Conservation (phyloP, 257 asterid species). For the Osmanthus fragrans region DNA sequence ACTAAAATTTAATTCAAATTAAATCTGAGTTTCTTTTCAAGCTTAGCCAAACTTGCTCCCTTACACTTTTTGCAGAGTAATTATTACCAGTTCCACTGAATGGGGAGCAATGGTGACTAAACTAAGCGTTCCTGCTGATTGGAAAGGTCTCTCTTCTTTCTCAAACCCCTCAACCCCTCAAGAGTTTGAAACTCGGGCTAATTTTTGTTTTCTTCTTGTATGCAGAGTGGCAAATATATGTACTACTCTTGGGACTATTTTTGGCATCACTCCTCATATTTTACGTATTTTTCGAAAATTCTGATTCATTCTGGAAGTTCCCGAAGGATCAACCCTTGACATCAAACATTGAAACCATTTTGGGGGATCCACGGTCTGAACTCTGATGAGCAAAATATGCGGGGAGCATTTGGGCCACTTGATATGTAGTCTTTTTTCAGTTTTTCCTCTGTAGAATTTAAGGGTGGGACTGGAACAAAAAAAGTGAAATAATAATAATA, state of each 20-base stretch:
- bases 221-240: conserved; percentile 96
- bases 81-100: conserved; percentile 72
- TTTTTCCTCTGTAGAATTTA: not conserved
- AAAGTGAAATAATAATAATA: not conserved
- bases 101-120: conserved; percentile 90
- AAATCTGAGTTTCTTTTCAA: not conserved
- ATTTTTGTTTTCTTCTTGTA: conserved; percentile 9
- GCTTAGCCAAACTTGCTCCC: not conserved
- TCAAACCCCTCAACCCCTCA: not conserved
- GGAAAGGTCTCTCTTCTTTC: conserved; percentile 76
- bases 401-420: conserved; percentile 60
- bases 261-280: conserved; percentile 74
- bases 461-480: not conserved
- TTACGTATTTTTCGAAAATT: conserved; percentile 75
- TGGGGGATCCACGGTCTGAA: conserved; percentile 48
- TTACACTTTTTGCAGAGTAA: conserved; percentile 50
- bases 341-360: conserved; percentile 41
- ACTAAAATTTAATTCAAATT: not conserved
- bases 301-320: conserved; percentile 92
- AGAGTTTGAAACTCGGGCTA: conserved; percentile 2
- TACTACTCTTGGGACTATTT: conserved; percentile 75
- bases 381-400: conserved; percentile 40
- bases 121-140: conserved; percentile 82
- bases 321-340: conserved; percentile 48
- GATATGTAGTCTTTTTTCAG: conserved; percentile 28